Percentiles rank a stretch among this genome's conserved stretches.
phyloP scores from a whole-genome alignment of 2,329 filamentous ascomycete species.

The Hymenoscyphus infarciens region DNA sequence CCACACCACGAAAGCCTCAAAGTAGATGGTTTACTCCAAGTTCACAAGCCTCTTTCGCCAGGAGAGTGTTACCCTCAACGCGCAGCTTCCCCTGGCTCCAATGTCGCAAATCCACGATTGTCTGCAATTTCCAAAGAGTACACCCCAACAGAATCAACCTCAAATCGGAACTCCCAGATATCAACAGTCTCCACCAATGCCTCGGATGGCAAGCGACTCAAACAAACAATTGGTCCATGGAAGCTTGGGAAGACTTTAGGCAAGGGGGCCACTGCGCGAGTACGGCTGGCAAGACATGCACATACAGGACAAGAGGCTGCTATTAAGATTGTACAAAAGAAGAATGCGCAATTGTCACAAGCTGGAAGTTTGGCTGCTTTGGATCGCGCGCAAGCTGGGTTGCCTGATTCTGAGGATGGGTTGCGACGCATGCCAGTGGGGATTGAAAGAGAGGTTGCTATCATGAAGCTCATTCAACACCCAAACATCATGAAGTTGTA shows the following conservation, averaged over 20 bases:
- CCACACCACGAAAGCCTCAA: constrained; percentile 30
- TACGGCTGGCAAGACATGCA: constrained; percentile 78
- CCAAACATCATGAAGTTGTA: constrained; percentile 91
- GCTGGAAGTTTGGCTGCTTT: constrained; percentile 82
- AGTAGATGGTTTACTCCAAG: constrained; percentile 23
- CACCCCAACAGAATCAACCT: constrained; percentile 24
- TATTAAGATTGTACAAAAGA: constrained; percentile 92
- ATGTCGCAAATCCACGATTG: constrained; percentile 33
- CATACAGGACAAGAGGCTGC: constrained; percentile 78
- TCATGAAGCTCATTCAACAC: constrained; percentile 95
- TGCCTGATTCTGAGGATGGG: constrained; percentile 53
- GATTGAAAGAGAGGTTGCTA: constrained; percentile 91
- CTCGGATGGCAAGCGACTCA: constrained; percentile 38
- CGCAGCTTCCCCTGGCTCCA: constrained; percentile 31
- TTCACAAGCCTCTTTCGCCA: constrained; percentile 12
- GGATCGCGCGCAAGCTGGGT: constrained; percentile 65
- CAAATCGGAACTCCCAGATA: constrained; percentile 40
- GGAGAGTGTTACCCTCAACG: constrained; percentile 17
- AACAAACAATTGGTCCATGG: constrained; percentile 90
- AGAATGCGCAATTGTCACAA: constrained; percentile 73
- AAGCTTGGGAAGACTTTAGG: constrained; percentile 85
- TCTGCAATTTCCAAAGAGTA: constrained; percentile 36
- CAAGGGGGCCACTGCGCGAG: constrained; percentile 83
- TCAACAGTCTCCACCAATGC: constrained; percentile 38
- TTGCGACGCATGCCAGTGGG: constrained; percentile 76